A percentile compares a stretch with the other conserved stretches of the same genome.
phyloP scores from a whole-genome alignment of 2,329 filamentous ascomycete species.

The Trichoderma sp. region DNA sequence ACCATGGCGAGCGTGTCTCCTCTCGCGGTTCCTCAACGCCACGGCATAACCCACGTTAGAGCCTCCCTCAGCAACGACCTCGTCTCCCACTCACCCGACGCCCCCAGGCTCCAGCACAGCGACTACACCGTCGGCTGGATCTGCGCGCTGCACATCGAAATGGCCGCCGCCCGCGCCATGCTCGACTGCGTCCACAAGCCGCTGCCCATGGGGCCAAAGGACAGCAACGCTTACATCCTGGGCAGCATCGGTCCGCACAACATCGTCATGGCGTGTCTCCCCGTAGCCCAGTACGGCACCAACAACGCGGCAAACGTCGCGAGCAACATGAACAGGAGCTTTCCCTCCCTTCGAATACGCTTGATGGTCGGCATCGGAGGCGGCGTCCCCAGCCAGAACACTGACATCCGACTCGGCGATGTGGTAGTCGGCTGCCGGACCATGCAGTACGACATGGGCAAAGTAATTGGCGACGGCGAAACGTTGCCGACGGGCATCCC shows the following conservation, averaged over 20 bases:
- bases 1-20: background rate
- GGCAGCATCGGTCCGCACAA: constrained; percentile 36
- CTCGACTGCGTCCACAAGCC: constrained; percentile 37
- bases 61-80: background rate
- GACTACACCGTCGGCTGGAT: constrained; percentile 41
- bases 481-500: background rate
- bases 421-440: constrained; percentile 30
- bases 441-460: constrained; percentile 29
- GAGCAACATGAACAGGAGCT: constrained; percentile 38
- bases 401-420: constrained; percentile 31
- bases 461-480: background rate
- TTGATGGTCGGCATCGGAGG: constrained; percentile 14
- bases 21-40: background rate
- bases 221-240: constrained; percentile 33
- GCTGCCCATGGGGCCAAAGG: constrained; percentile 20
- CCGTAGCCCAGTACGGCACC: constrained; percentile 33
- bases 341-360: constrained; percentile 34
- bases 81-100: background rate
- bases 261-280: constrained; percentile 14
- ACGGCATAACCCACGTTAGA: background rate
- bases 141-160: constrained; percentile 39
- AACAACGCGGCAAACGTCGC: constrained; percentile 39
- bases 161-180: constrained; percentile 37
- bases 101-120: background rate
- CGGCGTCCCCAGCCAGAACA: constrained; percentile 27